Percentiles rank a stretch among this genome's conserved stretches.
phyloP scores from a whole-genome alignment of 1,284 basidiomycete species.

The Moesziomyces sp. region DNA sequence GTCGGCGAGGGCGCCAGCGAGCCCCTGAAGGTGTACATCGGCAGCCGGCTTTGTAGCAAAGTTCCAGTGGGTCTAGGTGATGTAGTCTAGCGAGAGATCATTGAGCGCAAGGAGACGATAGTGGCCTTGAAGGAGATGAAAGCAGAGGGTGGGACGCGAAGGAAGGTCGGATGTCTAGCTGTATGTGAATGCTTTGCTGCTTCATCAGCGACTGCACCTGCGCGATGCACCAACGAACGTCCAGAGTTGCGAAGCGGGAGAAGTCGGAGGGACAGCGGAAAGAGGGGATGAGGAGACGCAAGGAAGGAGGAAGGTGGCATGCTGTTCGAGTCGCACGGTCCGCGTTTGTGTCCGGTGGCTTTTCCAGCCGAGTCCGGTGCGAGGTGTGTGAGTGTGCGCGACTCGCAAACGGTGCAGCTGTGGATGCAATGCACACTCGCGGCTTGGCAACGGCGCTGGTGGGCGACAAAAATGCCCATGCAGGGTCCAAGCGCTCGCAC shows the following conservation, averaged over 20 bases:
- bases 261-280: neutral
- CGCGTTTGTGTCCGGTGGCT: neutral
- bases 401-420: too few species aligned
- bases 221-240: neutral
- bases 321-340: neutral
- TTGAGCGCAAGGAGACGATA: too few species aligned
- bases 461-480: neutral
- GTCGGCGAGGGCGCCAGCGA: constrained; percentile 35
- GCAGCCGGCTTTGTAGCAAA: neutral
- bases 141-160: too few species aligned
- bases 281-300: neutral
- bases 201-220: neutral
- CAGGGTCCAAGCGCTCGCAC: neutral
- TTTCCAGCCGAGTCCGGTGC: too few species aligned
- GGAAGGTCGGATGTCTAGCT: neutral
- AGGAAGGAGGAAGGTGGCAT: neutral
- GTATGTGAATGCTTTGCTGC: neutral
- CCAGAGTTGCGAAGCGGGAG: neutral
- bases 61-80: too few species aligned
- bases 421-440: too few species aligned
- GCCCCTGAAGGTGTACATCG: constrained; percentile 35
- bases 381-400: too few species aligned
- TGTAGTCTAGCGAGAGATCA: too few species aligned
- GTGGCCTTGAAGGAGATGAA: too few species aligned
- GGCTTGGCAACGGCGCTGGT: too few species aligned